Conservation (phyloP, 2,329 filamentous ascomycete genomes). For the Verticillium klebahnii region DNA sequence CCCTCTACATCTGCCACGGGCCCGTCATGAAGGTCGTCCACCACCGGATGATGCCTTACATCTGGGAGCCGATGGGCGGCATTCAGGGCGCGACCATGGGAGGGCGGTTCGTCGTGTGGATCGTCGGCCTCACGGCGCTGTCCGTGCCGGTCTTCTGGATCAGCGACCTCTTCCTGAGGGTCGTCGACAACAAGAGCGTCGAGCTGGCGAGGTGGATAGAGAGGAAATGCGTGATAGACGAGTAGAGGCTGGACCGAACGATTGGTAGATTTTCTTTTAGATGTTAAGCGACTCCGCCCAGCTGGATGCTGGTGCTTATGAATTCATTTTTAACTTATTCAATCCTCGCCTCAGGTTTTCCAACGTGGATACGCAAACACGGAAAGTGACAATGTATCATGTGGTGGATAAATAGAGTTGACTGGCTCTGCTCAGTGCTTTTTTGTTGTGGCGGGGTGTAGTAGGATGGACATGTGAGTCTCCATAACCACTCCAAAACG, state of each 20-base stretch:
- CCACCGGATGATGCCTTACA: constrained; percentile 11
- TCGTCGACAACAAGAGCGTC: constrained; percentile 42
- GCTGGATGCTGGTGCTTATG: not conserved
- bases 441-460: no score
- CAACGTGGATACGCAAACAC: fast-evolving
- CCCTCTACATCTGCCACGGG: constrained; percentile 55
- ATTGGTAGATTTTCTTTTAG: not conserved
- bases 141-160: constrained; percentile 42
- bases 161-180: constrained; percentile 55
- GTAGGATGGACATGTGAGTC: no score
- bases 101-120: constrained; percentile 26
- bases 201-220: constrained; percentile 46
- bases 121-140: constrained; percentile 30
- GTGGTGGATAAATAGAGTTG: no score
- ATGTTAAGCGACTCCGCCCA: not conserved
- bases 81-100: constrained; percentile 25
- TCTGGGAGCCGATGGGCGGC: constrained; percentile 22
- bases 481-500: no score
- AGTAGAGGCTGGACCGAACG: not conserved
- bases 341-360: no score
- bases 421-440: no score
- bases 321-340: not conserved
- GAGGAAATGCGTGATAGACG: constrained; percentile 11
- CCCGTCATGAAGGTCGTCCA: constrained; percentile 37
- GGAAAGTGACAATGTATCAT: no score